Evolutionary conservation across 331 rosid species (phyloP).

Genomic region (Acacia pycnantha): DNA sequence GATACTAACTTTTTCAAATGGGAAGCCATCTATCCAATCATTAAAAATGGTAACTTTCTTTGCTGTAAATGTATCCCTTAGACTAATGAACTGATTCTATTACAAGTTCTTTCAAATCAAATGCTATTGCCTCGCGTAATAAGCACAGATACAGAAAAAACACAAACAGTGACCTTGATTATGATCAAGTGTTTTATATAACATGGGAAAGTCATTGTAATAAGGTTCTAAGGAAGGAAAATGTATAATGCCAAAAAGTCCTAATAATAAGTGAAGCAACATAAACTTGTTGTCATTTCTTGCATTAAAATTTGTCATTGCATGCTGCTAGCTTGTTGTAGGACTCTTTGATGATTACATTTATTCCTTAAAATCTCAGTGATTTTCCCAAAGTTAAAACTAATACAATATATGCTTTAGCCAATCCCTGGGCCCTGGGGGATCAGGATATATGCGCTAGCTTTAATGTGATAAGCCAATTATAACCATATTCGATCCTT

Average conservation of each 20-base stretch:
- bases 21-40: no score
- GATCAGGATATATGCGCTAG: conserved; percentile 1
- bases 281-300: no score
- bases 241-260: no score
- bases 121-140: neutral
- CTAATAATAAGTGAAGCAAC: no score
- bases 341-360: no score
- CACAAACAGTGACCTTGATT: neutral
- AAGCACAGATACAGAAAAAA: neutral
- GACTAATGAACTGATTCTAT: neutral
- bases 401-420: neutral
- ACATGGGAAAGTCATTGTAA: neutral
- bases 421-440: neutral
- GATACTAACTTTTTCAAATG: no score
- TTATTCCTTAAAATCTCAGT: no score
- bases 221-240: no score
- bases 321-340: no score
- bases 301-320: no score
- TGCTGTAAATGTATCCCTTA: neutral
- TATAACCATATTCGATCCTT: neutral
- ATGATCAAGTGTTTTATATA: neutral
- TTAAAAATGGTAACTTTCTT: no score
- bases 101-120: neutral
- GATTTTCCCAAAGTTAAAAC: neutral
- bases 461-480: neutral